Evolutionary conservation across 2,329 filamentous ascomycete genomes (phyloP), one percentile per base, ranked within the genome.

Genomic region (Neonectria hederae): DNA sequence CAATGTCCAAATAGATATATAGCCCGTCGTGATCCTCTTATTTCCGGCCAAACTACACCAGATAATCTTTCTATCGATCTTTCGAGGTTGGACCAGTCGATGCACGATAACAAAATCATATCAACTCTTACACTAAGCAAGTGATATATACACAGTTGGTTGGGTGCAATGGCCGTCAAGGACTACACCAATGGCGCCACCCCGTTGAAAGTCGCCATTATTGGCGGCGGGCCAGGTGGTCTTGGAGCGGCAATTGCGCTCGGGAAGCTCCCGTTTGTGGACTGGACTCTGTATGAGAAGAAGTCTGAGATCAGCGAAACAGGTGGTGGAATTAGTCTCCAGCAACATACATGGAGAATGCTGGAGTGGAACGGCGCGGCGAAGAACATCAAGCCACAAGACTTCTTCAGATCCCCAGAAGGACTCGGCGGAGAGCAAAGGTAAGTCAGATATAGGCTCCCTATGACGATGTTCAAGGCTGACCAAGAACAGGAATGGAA

Each of bases 261-360:
- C 11, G 66, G 66, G 10, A 72, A 70, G 38, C 59, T 74, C 1
- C 63, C 72, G 2, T 71, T 76, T 11, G 71, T 79, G n/a, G 73
- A 76, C 17, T 78, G 75, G 69, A 71, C 68, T 4, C 54, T 79
- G 4, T 79, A 78, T 58, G 77, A 79, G 59, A 79, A 79, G 68
- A 78, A 78, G 51, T 55, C 72, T 5, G 67, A 75, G 26, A 76
- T 80, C 58, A 78, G 77, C 21, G 78, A 80, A 56, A 77, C 76
- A 0, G 77, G 78, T 7, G 77, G 76, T 5, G 78, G 78, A n/a
- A 78, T 80, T 53, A 78, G 74, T 28, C 59, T 80, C 5, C 77
- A 79, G 45, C 69, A 63, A 1, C 72, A 78, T 43, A 79, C 77
- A 1, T 80, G 77, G 78, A 74, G 74, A 11, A 67, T 79, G 60